phyloP scores from a whole-genome alignment of 805 yeast genomes.

The Wickerhamiella occidentalis region DNA sequence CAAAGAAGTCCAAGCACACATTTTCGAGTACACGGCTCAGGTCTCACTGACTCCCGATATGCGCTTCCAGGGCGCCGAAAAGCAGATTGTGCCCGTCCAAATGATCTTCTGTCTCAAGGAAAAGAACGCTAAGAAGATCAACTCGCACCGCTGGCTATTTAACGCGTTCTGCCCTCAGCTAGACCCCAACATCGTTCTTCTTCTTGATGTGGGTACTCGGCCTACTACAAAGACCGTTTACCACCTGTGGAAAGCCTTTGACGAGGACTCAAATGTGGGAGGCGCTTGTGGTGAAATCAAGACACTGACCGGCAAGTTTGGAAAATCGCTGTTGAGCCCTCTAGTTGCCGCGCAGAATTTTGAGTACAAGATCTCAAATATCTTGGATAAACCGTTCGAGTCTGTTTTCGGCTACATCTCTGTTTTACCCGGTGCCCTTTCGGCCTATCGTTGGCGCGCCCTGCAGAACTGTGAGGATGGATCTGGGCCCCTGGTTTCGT shows the following conservation, averaged over 20 bases:
- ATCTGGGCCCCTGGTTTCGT: slow-evolving; percentile 79
- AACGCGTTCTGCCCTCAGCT: slow-evolving; percentile 87
- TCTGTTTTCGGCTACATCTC: slow-evolving; percentile 85
- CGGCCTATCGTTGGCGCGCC: slow-evolving; percentile 88
- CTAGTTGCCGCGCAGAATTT: slow-evolving; percentile 92
- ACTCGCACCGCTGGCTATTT: slow-evolving; percentile 96
- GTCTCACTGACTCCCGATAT: slow-evolving; percentile 80
- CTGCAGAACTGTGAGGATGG: slow-evolving; percentile 76
- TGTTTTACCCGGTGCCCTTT: slow-evolving; percentile 90
- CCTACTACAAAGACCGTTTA: slow-evolving; percentile 84
- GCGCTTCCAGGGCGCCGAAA: slow-evolving; percentile 81
- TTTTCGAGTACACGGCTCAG: slow-evolving; percentile 94
- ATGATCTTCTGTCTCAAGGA: slow-evolving; percentile 87
- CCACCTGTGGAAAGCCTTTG: slow-evolving; percentile 95
- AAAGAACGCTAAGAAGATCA: slow-evolving; percentile 81
- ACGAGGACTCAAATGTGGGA: slow-evolving; percentile 89
- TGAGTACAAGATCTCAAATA: slow-evolving; percentile 94
- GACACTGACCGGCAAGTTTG: slow-evolving; percentile 85
- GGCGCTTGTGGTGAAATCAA: slow-evolving; percentile 98
- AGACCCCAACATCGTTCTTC: slow-evolving; percentile 79
- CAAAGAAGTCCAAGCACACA: slow-evolving; percentile 81
- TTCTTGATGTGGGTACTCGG: slow-evolving; percentile 94
- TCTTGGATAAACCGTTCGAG: slow-evolving; percentile 87
- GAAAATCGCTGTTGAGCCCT: slow-evolving; percentile 74
- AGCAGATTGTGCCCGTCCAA: slow-evolving; percentile 81